Evolutionary conservation across 805 yeast species (phyloP), one percentile per base, ranked within the genome.

Genomic region (Saccharomycopsis malanga): DNA sequence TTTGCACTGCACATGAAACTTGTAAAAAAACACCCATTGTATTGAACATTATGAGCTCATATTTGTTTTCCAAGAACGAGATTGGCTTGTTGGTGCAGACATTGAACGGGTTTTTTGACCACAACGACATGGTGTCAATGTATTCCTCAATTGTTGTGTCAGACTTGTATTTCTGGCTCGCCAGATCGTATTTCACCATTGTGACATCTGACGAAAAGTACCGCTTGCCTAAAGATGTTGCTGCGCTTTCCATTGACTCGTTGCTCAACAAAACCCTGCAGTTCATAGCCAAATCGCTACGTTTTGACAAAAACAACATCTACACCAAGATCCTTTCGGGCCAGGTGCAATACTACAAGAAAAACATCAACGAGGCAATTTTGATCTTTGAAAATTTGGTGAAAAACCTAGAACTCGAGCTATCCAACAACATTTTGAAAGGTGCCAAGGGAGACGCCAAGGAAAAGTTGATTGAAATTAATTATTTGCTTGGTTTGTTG

Each of bases 151-250:
- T 65, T 21, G 61, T 80, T 2, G 58, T 69, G 20, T 74, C 84
- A 27, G 89, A 83, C 53, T 79, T 87, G 2, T 63, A 74, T 42
- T 85, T 85, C 57, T 93, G 97, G 98, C 70, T 81, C 47, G 98
- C 87, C 3, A 75, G 98, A 61, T 81, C 84, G 15, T 70, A 76
- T 42, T 89, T 81, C 55, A 45, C 48, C 3, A 37, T 47, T 34
- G 51, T 48, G 12, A 42, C 15, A 9, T 23, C 46, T 15, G 24
- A 30, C 10, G 34, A 32, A 20, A 27, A 42, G 2, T 17, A 27
- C 12, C 27, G 17, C 3, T 34, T 45, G 10, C 34, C 44, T 7
- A 34, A 24, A 9, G 22, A 25, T 22, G 12, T 48, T 15, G n/a
- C 18, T 2, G 18, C 12, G 17, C 18, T 38, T 18, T 14, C 42